These are phyloP conservation scores for Phellopilus nigrolimitatus DNA, from an alignment of 1,284 basidiomycete species.

Conservation along the genomic window DNA sequence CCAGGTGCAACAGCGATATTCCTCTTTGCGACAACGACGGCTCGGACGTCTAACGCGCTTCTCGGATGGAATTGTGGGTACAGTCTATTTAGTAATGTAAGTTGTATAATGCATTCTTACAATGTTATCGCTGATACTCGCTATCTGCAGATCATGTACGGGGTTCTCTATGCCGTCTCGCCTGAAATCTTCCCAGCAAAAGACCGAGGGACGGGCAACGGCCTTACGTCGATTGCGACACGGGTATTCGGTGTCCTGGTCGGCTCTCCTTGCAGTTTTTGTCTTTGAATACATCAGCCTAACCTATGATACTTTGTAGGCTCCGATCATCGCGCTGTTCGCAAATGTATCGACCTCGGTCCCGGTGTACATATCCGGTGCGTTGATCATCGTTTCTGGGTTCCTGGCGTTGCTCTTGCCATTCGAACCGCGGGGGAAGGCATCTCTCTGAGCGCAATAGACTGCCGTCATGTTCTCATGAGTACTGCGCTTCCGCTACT, in stretches of 20 bases:
- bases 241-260: slow-evolving; percentile 64
- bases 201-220: slow-evolving; percentile 69
- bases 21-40: slow-evolving; percentile 64
- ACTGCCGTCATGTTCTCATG: background rate
- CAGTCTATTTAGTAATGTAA: slow-evolving; percentile 52
- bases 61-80: slow-evolving; percentile 74
- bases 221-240: slow-evolving; percentile 54
- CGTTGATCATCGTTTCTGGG: slow-evolving; percentile 63
- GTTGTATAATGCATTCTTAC: slow-evolving; percentile 17
- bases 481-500: too few relatives aligned
- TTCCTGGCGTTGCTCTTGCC: slow-evolving; percentile 67
- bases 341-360: slow-evolving; percentile 60
- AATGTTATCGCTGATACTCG: slow-evolving; percentile 1
- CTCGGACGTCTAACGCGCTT: slow-evolving; percentile 54
- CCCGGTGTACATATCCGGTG: slow-evolving; percentile 76
- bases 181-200: slow-evolving; percentile 71
- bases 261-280: slow-evolving; percentile 10
- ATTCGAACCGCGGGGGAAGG: slow-evolving; percentile 68
- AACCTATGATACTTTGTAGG: slow-evolving; percentile 33
- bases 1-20: slow-evolving; percentile 62
- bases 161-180: slow-evolving; percentile 61
- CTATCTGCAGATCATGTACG: slow-evolving; percentile 58
- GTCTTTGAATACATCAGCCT: background rate
- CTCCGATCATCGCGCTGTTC: slow-evolving; percentile 70
- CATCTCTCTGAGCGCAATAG: too few relatives aligned